These are phyloP conservation scores for Phylloporus rhodoxanthus DNA, from an alignment of 768 basidiomycete species.

Conservation along the genomic window DNA sequence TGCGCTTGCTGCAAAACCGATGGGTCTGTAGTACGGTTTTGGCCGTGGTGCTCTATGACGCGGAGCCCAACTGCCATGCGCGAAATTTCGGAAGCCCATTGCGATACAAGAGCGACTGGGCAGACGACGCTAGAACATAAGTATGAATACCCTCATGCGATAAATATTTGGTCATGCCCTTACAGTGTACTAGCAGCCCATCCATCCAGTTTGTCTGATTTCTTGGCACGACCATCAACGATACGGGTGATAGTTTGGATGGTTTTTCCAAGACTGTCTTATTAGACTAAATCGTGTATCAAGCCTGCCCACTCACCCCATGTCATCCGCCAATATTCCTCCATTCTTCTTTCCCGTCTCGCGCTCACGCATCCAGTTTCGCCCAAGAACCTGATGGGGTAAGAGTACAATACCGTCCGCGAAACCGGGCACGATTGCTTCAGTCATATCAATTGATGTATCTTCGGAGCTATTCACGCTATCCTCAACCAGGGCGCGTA, in stretches of 20 bases:
- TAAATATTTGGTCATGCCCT: constrained; percentile 18
- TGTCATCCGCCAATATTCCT: constrained; percentile 89
- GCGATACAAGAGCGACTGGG: constrained; percentile 80
- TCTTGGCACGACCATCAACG: constrained; percentile 69
- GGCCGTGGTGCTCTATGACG: constrained; percentile 82
- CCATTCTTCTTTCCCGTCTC: constrained; percentile 76
- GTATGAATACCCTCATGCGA: background rate
- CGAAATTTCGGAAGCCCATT: constrained; percentile 85
- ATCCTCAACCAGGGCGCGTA: constrained; percentile 71
- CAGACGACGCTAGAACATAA: constrained; percentile 62
- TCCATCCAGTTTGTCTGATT: constrained; percentile 64
- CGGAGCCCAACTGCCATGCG: constrained; percentile 62
- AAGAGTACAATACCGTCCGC: constrained; percentile 61
- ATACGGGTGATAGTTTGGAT: constrained; percentile 88
- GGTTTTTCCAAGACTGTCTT: constrained; percentile 71
- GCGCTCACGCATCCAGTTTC: constrained; percentile 81
- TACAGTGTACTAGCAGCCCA: constrained; percentile 71
- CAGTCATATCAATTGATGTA: constrained; percentile 48
- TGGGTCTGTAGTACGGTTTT: constrained; percentile 63
- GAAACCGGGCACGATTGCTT: constrained; percentile 76
- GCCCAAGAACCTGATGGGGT: constrained; percentile 83
- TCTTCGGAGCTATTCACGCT: constrained; percentile 50
- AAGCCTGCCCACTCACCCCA: constrained; percentile 51
- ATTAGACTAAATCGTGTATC: constrained; percentile 4
- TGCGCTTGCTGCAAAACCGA: constrained; percentile 47